Conservation (phyloP, 1,139 yeast genomes). For the Meyerozyma smithsonii region DNA sequence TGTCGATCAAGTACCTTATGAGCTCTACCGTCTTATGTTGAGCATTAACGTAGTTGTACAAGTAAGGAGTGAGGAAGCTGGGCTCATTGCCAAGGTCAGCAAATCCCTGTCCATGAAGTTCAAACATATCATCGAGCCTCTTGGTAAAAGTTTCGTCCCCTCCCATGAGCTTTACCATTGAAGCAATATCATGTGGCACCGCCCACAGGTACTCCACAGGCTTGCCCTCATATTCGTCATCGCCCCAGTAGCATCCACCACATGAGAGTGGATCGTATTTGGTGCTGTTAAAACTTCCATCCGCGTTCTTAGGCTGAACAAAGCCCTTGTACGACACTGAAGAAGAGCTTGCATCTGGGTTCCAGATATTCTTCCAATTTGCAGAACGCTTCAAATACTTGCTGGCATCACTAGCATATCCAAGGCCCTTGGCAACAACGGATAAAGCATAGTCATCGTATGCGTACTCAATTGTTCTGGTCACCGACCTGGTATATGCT, state of each 20-base stretch:
- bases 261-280: conserved; percentile 26
- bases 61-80: conserved; percentile 29
- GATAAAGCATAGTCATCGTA: conserved; percentile 34
- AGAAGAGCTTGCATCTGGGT: conserved; percentile 19
- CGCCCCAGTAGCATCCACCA: conserved; percentile 29
- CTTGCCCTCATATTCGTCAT: conserved; percentile 24
- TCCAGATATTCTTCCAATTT: conserved; percentile 37
- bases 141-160: conserved; percentile 20
- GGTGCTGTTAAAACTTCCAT: conserved; percentile 22
- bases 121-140: conserved; percentile 34
- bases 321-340: conserved; percentile 25
- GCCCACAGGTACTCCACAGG: conserved; percentile 32
- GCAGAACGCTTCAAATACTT: conserved; percentile 30
- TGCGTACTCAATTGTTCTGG: conserved; percentile 35
- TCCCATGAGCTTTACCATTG: conserved; percentile 24
- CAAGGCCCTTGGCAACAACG: conserved; percentile 30
- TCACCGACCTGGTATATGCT: conserved; percentile 27
- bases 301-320: conserved; percentile 28
- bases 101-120: conserved; percentile 21
- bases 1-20: conserved; percentile 25
- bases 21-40: conserved; percentile 28
- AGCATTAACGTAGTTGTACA: conserved; percentile 25
- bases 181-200: conserved; percentile 29
- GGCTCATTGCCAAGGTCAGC: conserved; percentile 35
- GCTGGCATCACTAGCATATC: conserved; percentile 17